These are phyloP conservation scores for Paecilomyces sp. DNA, from an alignment of 2,329 filamentous ascomycete genomes.

Conservation along the genomic window DNA sequence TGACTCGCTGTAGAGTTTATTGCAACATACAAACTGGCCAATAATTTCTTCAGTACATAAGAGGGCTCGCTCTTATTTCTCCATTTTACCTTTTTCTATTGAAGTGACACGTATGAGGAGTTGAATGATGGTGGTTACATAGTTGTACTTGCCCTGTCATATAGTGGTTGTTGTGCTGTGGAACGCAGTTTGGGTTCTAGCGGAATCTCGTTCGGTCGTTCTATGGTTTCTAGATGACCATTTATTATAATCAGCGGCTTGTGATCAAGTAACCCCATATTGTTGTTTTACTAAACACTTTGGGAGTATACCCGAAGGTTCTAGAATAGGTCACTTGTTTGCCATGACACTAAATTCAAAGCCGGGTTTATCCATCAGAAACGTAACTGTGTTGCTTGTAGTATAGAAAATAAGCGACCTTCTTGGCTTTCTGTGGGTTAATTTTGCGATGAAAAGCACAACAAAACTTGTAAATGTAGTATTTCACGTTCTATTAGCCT, in stretches of 20 bases:
- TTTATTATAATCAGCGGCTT: not conserved
- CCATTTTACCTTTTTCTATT: not conserved
- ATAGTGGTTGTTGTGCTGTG: not conserved
- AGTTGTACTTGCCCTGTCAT: not conserved
- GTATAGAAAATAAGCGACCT: too few relatives aligned
- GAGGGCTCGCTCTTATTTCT: not conserved
- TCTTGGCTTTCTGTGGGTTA: conserved; percentile 1
- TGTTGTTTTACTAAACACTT: not conserved
- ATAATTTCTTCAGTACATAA: not conserved
- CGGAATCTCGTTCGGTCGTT: not conserved
- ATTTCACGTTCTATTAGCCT: not conserved
- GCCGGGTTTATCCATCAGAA: too few relatives aligned
- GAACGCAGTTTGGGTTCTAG: not conserved
- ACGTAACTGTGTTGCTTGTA: too few relatives aligned
- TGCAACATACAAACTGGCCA: not conserved
- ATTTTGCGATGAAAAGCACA: not conserved
- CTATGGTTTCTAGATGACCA: not conserved
- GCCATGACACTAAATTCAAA: too few relatives aligned
- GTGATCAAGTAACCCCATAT: not conserved
- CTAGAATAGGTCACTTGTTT: conserved; percentile 21
- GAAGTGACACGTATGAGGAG: not conserved
- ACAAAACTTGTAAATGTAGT: not conserved
- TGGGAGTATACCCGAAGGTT: conserved; percentile 3
- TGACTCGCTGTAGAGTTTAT: not conserved
- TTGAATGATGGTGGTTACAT: not conserved